Percentiles rank a stretch among this genome's conserved stretches.
phyloP scores from a whole-genome alignment of 2,329 filamentous ascomycete genomes.

The Fusarium liriodendri region DNA sequence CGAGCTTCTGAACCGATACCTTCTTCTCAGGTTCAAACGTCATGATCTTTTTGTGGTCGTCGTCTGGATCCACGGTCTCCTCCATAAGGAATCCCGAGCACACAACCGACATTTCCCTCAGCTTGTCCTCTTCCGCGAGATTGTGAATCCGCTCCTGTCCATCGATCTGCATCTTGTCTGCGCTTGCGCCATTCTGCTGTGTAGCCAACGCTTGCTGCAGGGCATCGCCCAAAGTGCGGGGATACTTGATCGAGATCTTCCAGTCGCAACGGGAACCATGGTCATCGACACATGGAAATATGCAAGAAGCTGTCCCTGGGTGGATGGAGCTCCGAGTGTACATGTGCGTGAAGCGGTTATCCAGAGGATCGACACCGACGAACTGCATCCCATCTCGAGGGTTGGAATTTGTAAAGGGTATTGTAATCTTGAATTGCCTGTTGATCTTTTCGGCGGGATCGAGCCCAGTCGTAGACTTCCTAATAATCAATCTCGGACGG shows the following conservation, averaged over 20 bases:
- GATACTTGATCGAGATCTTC: slow-evolving; percentile 88
- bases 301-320: slow-evolving; percentile 82
- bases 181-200: slow-evolving; percentile 51
- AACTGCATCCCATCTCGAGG: slow-evolving; percentile 92
- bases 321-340: slow-evolving; percentile 87
- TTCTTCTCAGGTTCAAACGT: slow-evolving; percentile 82
- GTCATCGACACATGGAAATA: slow-evolving; percentile 95
- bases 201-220: slow-evolving; percentile 61
- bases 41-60: slow-evolving; percentile 87
- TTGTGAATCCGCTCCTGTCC: slow-evolving; percentile 55
- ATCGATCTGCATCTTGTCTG: slow-evolving; percentile 53
- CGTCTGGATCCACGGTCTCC: slow-evolving; percentile 80
- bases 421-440: slow-evolving; percentile 63
- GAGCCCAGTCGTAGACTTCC: slow-evolving; percentile 53
- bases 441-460: slow-evolving; percentile 53
- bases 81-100: slow-evolving; percentile 91
- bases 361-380: slow-evolving; percentile 83
- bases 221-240: slow-evolving; percentile 86
- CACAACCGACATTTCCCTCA: slow-evolving; percentile 88
- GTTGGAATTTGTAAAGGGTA: slow-evolving; percentile 81
- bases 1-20: slow-evolving; percentile 87
- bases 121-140: slow-evolving; percentile 81
- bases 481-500: slow-evolving; percentile 56
- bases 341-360: slow-evolving; percentile 87
- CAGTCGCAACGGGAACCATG: slow-evolving; percentile 83